phyloP scores from a whole-genome alignment of 495 filamentous ascomycete species.

The Hyaloscypha hepaticicola region DNA sequence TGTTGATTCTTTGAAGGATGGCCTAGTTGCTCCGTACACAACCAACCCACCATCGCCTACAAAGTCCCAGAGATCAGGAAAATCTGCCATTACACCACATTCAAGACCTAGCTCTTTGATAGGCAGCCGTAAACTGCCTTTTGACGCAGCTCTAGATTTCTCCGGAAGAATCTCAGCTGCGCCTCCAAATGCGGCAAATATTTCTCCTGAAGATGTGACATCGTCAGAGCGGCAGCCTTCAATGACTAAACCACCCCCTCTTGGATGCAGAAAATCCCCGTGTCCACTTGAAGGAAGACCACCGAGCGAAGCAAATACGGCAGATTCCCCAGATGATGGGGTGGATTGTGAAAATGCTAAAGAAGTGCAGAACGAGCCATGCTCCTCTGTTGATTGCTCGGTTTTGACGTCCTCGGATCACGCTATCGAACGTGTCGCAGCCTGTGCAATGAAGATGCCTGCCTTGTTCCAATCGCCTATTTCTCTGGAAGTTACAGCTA shows the following conservation, averaged over 20 bases:
- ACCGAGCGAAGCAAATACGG: not conserved
- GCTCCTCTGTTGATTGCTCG: slow-evolving; percentile 6
- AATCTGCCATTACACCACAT: slow-evolving; percentile 14
- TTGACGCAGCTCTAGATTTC: not conserved
- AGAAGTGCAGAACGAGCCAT: not conserved
- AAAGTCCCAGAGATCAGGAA: slow-evolving; percentile 27
- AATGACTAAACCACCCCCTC: not conserved
- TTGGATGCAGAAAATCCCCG: not conserved
- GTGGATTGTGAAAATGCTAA: not conserved
- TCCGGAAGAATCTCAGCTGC: not conserved
- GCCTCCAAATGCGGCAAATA: not conserved
- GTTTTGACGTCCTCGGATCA: not conserved
- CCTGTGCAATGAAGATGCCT: not conserved
- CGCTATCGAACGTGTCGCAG: not conserved
- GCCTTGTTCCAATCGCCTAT: not conserved
- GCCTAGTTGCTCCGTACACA: slow-evolving; percentile 25
- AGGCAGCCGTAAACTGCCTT: not conserved
- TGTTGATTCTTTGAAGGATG: slow-evolving; percentile 16
- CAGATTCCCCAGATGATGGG: not conserved
- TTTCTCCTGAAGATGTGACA: not conserved
- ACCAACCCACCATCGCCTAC: slow-evolving; percentile 28
- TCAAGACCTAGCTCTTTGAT: slow-evolving; percentile 8
- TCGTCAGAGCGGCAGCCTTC: not conserved
- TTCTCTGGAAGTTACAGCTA: not conserved
- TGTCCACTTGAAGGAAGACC: not conserved